These are phyloP conservation scores for Vanrija sp. DNA, from an alignment of 1,284 basidiomycete genomes.

Conservation along the genomic window DNA sequence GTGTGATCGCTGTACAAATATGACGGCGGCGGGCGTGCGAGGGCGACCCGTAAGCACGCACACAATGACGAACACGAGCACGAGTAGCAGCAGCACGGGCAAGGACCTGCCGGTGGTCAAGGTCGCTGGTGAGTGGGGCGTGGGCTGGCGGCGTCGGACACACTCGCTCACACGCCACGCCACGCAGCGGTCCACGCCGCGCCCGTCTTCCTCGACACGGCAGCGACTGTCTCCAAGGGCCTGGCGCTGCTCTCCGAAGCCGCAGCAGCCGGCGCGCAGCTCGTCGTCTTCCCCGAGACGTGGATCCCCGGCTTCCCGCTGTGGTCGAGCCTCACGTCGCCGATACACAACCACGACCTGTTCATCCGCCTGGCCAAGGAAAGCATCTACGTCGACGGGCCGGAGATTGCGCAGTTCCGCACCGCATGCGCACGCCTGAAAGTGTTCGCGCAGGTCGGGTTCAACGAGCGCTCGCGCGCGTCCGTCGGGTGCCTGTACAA, in stretches of 20 bases:
- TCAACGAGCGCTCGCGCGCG: constrained; percentile 7
- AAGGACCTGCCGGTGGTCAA: no score
- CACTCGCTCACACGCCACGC: no score
- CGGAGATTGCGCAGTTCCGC: constrained; percentile 8
- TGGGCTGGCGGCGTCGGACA: no score
- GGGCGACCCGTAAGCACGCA: no score
- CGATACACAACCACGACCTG: not conserved
- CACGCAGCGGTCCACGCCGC: no score
- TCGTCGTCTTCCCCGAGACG: constrained; percentile 15
- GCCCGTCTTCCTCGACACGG: no score
- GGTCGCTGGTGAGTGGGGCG: no score
- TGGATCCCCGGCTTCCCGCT: constrained; percentile 3
- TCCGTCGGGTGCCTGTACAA: constrained; percentile 7
- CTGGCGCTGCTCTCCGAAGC: constrained; percentile 10
- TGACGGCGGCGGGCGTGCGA: no score
- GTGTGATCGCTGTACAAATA: no score
- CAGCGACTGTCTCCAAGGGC: not conserved
- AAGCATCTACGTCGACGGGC: constrained; percentile 6
- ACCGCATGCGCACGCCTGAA: not conserved
- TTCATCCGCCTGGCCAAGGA: constrained; percentile 4
- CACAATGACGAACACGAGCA: no score
- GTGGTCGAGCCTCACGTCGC: not conserved
- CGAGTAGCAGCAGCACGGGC: no score
- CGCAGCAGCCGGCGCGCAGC: not conserved
- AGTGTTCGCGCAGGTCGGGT: constrained; percentile 12